Evolutionary conservation across 2,329 filamentous ascomycete species (phyloP).

Genomic region (Botrytis porri): DNA sequence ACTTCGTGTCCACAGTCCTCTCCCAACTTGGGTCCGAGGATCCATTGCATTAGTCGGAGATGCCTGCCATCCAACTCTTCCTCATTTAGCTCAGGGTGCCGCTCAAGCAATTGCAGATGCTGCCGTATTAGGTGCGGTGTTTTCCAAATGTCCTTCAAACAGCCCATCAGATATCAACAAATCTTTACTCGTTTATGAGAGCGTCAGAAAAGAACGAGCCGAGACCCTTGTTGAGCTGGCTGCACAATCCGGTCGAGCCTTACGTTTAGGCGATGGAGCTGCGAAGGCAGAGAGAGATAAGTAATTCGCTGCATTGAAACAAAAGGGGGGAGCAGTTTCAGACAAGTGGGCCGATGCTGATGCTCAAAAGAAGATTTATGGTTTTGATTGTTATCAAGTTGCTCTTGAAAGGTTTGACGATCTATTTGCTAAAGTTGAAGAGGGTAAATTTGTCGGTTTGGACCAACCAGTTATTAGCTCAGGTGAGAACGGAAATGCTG

Average conservation of each 20-base stretch:
- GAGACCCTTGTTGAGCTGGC: conserved; percentile 50
- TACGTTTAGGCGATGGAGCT: conserved; percentile 57
- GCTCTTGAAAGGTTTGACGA: conserved; percentile 20
- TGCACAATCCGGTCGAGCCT: conserved; percentile 49
- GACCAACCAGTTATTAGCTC: neutral
- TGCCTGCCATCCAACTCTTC: conserved; percentile 65
- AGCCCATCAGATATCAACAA: conserved; percentile 44
- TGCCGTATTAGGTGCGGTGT: conserved; percentile 54
- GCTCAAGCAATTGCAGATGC: conserved; percentile 68
- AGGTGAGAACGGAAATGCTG: neutral
- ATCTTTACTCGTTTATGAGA: conserved; percentile 53
- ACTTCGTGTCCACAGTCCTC: conserved; percentile 54
- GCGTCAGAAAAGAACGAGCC: conserved; percentile 54
- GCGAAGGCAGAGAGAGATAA: conserved; percentile 58
- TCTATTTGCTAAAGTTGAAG: conserved; percentile 14
- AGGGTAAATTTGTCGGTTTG: neutral
- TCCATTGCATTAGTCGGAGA: conserved; percentile 58
- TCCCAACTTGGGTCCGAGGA: conserved; percentile 57
- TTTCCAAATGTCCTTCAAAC: conserved; percentile 42
- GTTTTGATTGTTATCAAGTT: conserved; percentile 21
- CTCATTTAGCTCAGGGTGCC: conserved; percentile 65
- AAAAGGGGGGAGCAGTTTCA: conserved; percentile 47
- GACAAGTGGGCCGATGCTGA: conserved; percentile 72
- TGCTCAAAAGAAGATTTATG: conserved; percentile 63
- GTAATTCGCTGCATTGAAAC: conserved; percentile 51